Base-by-base conservation (phyloP, 2,329 filamentous ascomycete species). In the Xylariaceae sp. region DNA sequence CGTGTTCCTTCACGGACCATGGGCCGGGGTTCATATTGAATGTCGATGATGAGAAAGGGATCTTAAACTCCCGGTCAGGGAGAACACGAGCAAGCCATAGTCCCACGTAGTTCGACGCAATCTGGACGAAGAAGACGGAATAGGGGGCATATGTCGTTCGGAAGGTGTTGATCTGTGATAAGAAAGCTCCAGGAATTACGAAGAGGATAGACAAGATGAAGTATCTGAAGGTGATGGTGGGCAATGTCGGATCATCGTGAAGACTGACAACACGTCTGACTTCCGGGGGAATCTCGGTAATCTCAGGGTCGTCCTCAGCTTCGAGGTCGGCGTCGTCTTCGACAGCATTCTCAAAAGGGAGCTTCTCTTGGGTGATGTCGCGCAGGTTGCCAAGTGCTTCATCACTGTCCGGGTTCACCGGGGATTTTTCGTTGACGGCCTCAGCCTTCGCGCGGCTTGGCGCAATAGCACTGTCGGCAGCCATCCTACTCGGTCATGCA, bases 61-160 rank as follows among this genome's bases (percentile, higher is more conserved):
- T 58, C 2, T 71, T 72, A 51, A 84, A 65, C 5, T 72, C 72
- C 72, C 77, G 79, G 1, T 73, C 71, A 0, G 82, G 82, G 1
- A 84, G 70, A 1, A 78, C 68, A 54, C 76, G 76, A 1, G 81
- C 81, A 2, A 84, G 74, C 71, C 81, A 81, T 37, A 77, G 73
- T 1, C 81, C 82, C 9, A 78, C 74, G 58, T 83, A 83, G 65
- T 82, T 82, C 51, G 77, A 81, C 0, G 80, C 81, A 53, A 84
- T 82, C 64, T 83, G 81, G 37, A 86, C 82, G 61, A 86, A 86
- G 68, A 85, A 85, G 52, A 86, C 78, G 0, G 82, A 83, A 66
- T 85, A 86, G 0, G 80, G 78, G 0, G 81, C 80, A 49, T 77
- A 78, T 0, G 83, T 85, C 1, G 83, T 85, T 50, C 83, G 77